Conservation (phyloP, 2,329 filamentous ascomycete genomes). For the Exophiala alcalophila region DNA sequence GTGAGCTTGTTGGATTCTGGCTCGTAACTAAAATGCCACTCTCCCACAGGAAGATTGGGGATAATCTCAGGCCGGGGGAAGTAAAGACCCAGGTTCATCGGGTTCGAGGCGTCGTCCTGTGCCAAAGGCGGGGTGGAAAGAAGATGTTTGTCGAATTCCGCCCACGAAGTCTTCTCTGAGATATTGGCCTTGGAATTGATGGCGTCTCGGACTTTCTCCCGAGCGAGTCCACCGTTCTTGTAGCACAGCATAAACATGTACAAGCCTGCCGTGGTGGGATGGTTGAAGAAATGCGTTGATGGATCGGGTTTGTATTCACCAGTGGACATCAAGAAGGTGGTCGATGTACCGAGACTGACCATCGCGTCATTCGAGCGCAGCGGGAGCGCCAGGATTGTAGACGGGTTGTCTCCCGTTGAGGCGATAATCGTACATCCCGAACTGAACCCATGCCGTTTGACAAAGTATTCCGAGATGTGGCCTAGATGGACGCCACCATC, state of each 20-base stretch:
- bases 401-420: constrained; percentile 94
- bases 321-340: constrained; percentile 96
- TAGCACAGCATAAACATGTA: constrained; percentile 99
- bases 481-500: constrained; percentile 82
- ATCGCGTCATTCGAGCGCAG: constrained; percentile 86
- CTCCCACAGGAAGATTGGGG: constrained; percentile 80
- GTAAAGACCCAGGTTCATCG: constrained; percentile 86
- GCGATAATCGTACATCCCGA: constrained; percentile 72
- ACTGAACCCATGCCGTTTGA: constrained; percentile 72
- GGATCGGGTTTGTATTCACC: constrained; percentile 86
- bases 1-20: constrained; percentile 49
- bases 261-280: constrained; percentile 81
- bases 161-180: constrained; percentile 62
- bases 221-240: constrained; percentile 93
- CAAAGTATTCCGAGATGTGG: constrained; percentile 73
- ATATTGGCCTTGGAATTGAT: constrained; percentile 57
- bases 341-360: constrained; percentile 89
- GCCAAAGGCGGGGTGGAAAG: constrained; percentile 67
- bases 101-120: constrained; percentile 52
- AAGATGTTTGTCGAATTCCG: constrained; percentile 72
- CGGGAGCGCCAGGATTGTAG: constrained; percentile 88
- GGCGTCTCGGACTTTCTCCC: constrained; percentile 81
- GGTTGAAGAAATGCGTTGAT: constrained; percentile 96
- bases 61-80: constrained; percentile 95
- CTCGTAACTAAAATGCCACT: constrained; percentile 74